Evolutionary conservation across 257 asterid genomes (phyloP), one percentile per base, ranked within the genome.

Genomic region (Primulina eburnea): DNA sequence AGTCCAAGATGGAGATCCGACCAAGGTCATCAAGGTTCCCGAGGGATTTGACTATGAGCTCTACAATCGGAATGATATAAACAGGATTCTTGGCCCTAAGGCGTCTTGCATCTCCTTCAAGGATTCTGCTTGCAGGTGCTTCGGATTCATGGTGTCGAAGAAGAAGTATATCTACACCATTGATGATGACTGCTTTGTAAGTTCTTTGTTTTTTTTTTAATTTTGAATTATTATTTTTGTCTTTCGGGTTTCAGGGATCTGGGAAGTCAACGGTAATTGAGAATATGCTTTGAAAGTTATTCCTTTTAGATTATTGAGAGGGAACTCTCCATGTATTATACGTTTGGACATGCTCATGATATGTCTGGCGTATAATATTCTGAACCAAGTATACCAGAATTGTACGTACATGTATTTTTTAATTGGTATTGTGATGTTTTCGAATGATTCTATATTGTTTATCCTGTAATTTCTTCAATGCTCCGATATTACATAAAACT

Each of bases 111-210:
- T 83, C 79, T 83, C 88, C 3, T 83, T 83, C 78, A 83, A 80
- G 80, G 88, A 83, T 69, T 83, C 85, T 33, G 85, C 88, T 56
- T 83, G 88, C 66, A 77, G 88, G 10, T 80, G 85, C 80, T 83
- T 83, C 60, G 88, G 88, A 2, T 83, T 80, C 64, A 62, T 83
- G 77, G 82, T 83, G 30, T 83, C 88, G 0, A 83, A 83, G 78
- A 83, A 83, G 80, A 83, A 83, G 76, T 83, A 80, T 79, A 78
- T 83, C 80, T 83, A 63, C 83, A 83, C 88, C 79, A 83, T 83
- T 65, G 88, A 83, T 32, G 88, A 83, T 71, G 88, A 83, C 70
- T 83, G 88, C 81, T 83, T 83, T 69, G 88, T 83, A 69, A 83
- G 88, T 73, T 29, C 17, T 24, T 62, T 10, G 12, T 21, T 12